Percentiles rank a stretch among this genome's conserved stretches.
Evolutionary conservation across 192 early-diverging fungal species (phyloP).

Genomic region (Gorgonomyces haynaldii): DNA sequence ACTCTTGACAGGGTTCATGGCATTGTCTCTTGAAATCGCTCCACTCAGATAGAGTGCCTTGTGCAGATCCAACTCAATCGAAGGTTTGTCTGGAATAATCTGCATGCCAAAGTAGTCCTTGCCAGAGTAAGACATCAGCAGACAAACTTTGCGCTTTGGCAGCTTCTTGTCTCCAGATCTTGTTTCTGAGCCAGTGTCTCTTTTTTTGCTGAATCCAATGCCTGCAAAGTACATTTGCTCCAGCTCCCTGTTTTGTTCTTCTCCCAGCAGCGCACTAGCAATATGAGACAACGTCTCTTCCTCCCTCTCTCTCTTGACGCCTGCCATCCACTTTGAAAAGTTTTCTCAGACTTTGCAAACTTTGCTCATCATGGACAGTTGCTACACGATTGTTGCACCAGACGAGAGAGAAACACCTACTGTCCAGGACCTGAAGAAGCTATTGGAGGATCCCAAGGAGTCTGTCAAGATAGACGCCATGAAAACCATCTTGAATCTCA

Average conservation of each 20-base stretch:
- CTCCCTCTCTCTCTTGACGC: not conserved
- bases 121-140: constrained; percentile 88
- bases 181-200: constrained; percentile 1
- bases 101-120: constrained; percentile 97
- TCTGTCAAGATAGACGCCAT: constrained; percentile 87
- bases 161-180: not conserved
- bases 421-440: constrained; percentile 47
- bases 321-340: not conserved
- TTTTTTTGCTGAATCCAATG: constrained; percentile 4
- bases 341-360: not conserved
- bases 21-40: constrained; percentile 78
- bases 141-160: constrained; percentile 82
- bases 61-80: constrained; percentile 86
- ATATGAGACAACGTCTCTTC: not conserved
- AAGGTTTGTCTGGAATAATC: constrained; percentile 53
- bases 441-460: constrained; percentile 84
- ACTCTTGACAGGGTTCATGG: constrained; percentile 61
- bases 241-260: not conserved
- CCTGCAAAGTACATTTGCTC: constrained; percentile 4
- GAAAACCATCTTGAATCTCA: constrained; percentile 80
- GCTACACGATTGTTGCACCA: constrained; percentile 6
- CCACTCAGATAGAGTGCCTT: constrained; percentile 70
- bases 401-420: constrained; percentile 60
- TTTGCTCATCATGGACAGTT: too few relatives aligned
- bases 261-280: not conserved